Evolutionary conservation across 169 alveolate species (phyloP).

Genomic region (Neospora caninum): DNA sequence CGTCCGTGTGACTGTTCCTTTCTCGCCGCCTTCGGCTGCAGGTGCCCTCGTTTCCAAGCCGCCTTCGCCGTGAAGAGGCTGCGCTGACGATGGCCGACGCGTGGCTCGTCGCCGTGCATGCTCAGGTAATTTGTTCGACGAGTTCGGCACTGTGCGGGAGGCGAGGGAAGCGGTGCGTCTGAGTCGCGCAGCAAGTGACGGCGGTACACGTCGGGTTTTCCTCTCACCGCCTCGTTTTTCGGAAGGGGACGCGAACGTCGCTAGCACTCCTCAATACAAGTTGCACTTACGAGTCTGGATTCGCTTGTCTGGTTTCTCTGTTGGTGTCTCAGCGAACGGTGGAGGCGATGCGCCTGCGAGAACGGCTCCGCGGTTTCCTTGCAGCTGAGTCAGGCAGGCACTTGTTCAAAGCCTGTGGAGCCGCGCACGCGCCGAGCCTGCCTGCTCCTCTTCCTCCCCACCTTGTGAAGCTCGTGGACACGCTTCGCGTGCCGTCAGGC

Average conservation of each 20-base stretch:
- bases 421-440: neutral
- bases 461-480: neutral
- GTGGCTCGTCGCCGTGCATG: conserved; percentile 55
- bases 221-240: no score
- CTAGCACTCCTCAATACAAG: no score
- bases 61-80: conserved; percentile 27
- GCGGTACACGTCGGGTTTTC: no score
- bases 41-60: conserved; percentile 38
- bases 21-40: neutral
- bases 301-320: no score
- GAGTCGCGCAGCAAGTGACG: no score
- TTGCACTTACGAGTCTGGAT: no score
- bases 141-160: no score
- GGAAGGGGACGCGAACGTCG: no score
- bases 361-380: neutral
- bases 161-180: no score
- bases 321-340: neutral
- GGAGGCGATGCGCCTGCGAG: neutral
- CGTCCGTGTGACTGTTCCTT: neutral
- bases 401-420: neutral
- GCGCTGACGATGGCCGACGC: conserved; percentile 57
- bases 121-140: conserved; percentile 6
- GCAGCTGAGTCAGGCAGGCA: neutral
- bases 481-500: neutral
- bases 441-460: neutral